A percentile compares a stretch with the other conserved stretches of the same genome.
Evolutionary conservation across 2,329 filamentous ascomycete species (phyloP).

Genomic region (Ceratocystis eucalypticola): DNA sequence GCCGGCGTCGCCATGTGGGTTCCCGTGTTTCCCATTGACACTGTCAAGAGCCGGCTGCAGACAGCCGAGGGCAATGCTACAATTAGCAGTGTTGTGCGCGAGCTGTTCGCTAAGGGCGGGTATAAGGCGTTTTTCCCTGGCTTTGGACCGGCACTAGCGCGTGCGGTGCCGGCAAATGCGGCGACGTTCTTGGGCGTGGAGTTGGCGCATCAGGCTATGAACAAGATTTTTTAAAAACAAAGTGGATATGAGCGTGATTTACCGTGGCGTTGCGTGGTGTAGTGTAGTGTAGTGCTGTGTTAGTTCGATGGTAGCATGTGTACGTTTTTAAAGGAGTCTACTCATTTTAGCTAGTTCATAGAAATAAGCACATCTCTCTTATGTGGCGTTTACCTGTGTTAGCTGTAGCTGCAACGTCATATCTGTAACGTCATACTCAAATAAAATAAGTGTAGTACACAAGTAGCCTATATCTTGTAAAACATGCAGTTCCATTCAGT

Average conservation of each 20-base stretch:
- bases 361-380: not conserved
- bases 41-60: slow-evolving; percentile 87
- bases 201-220: slow-evolving; percentile 71
- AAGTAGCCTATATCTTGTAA: not conserved
- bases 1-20: slow-evolving; percentile 99
- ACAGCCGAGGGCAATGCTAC: slow-evolving; percentile 76
- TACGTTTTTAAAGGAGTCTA: not conserved
- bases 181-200: slow-evolving; percentile 86
- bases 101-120: slow-evolving; percentile 73
- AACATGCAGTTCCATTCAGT: no score
- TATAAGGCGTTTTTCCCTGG: slow-evolving; percentile 93
- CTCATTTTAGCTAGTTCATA: not conserved
- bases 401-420: not conserved
- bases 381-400: no score
- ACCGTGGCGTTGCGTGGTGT: no score
- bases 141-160: slow-evolving; percentile 79
- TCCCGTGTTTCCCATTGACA: slow-evolving; percentile 94
- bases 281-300: no score
- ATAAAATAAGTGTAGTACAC: not conserved
- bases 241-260: not conserved
- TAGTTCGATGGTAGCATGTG: not conserved
- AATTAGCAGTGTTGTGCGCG: slow-evolving; percentile 62
- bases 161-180: slow-evolving; percentile 90
- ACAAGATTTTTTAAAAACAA: slow-evolving; percentile 46
- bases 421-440: not conserved